These are phyloP conservation scores for Funneliformis caledonium DNA, from an alignment of 371 early-diverging fungal species.

Conservation along the genomic window DNA sequence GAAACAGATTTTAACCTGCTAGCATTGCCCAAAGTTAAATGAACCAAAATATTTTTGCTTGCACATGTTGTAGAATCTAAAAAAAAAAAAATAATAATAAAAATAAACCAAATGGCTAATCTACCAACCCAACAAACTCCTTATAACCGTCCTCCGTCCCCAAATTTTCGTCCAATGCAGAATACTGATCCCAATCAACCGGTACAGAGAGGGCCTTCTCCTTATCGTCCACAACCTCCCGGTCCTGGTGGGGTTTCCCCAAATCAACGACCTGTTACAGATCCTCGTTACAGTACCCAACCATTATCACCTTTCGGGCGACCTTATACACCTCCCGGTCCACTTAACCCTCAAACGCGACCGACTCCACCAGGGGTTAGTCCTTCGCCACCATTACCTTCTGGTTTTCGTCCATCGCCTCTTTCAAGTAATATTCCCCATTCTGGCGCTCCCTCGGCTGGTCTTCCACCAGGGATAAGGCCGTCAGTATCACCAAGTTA, in stretches of 20 bases:
- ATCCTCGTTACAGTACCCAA: neutral
- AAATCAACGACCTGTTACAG: neutral
- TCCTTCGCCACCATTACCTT: constrained; percentile 10
- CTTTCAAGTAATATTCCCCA: neutral
- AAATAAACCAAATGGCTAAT: constrained; percentile 1
- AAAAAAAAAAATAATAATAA: neutral
- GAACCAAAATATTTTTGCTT: neutral
- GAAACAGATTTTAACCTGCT: neutral
- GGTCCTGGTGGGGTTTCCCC: neutral
- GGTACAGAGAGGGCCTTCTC: constrained; percentile 19
- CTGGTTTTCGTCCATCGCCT: neutral
- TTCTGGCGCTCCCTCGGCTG: neutral
- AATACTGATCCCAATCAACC: constrained; percentile 15
- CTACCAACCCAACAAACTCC: constrained; percentile 4
- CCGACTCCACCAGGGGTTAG: neutral
- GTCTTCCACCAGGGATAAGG: constrained; percentile 1
- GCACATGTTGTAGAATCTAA: neutral
- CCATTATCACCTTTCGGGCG: neutral
- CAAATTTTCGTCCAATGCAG: constrained; percentile 34
- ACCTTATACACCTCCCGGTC: neutral
- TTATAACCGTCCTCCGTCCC: constrained; percentile 18
- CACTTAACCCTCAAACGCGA: neutral
- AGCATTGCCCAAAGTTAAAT: neutral
- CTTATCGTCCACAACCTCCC: neutral
- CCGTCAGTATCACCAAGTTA: constrained; percentile 24